phyloP scores from a whole-genome alignment of 805 yeast species.

The Metschnikowia orientalis region DNA sequence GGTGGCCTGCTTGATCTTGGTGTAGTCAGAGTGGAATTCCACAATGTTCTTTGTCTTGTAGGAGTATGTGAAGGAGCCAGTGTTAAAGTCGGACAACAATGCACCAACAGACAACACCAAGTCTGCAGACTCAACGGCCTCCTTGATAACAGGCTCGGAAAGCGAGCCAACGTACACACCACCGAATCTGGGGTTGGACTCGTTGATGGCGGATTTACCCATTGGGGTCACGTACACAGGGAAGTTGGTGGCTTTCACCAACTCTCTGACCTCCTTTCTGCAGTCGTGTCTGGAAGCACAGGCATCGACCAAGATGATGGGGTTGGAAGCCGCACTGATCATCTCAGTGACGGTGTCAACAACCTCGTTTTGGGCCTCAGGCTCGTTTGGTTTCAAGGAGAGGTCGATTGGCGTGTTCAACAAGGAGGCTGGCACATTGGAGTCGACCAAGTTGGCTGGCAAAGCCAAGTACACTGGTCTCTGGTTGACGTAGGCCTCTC shows the following conservation, averaged over 20 bases:
- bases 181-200: constrained; percentile 52
- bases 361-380: constrained; percentile 61
- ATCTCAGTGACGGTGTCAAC: constrained; percentile 46
- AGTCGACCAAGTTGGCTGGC: constrained; percentile 77
- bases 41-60: constrained; percentile 70
- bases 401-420: constrained; percentile 65
- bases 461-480: constrained; percentile 80
- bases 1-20: constrained; percentile 63
- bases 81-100: constrained; percentile 80
- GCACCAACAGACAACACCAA: constrained; percentile 78
- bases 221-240: constrained; percentile 84
- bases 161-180: constrained; percentile 86
- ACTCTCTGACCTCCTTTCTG: constrained; percentile 54
- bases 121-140: constrained; percentile 70
- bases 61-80: constrained; percentile 79
- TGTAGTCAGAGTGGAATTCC: constrained; percentile 75
- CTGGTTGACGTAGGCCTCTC: constrained; percentile 65
- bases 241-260: constrained; percentile 67
- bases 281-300: constrained; percentile 79
- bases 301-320: constrained; percentile 78
- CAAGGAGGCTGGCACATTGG: constrained; percentile 50
- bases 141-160: constrained; percentile 67
- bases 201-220: constrained; percentile 82
- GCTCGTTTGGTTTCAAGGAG: constrained; percentile 52
- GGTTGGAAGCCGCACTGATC: constrained; percentile 58